Percentiles rank a stretch among this genome's conserved stretches.
These are phyloP conservation scores for Exophiala phaeomuriformis DNA, from an alignment of 2,329 filamentous ascomycete species.

Conservation along the genomic window DNA sequence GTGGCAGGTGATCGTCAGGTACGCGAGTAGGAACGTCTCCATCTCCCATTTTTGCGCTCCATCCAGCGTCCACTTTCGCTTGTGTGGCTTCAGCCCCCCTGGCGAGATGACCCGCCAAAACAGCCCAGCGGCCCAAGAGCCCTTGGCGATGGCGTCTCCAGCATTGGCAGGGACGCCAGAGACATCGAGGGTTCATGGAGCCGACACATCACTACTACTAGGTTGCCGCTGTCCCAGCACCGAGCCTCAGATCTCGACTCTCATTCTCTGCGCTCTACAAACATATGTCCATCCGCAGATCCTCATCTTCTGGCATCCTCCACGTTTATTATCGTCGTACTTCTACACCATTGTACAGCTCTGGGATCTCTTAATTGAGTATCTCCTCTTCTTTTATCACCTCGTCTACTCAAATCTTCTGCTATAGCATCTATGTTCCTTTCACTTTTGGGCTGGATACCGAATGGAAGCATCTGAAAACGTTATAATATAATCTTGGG, in stretches of 20 bases:
- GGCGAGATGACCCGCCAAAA: slow-evolving; percentile 6
- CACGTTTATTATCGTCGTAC: neutral
- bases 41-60: neutral
- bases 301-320: slow-evolving; percentile 2
- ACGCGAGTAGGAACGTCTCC: slow-evolving; percentile 9
- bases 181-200: neutral
- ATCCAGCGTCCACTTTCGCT: neutral
- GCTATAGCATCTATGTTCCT: neutral
- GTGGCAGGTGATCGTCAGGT: slow-evolving; percentile 18
- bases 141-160: slow-evolving; percentile 14
- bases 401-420: slow-evolving; percentile 1
- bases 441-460: slow-evolving; percentile 16
- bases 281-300: neutral
- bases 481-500: slow-evolving; percentile 10
- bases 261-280: neutral
- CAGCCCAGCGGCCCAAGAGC: slow-evolving; percentile 1
- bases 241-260: neutral
- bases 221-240: neutral
- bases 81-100: neutral
- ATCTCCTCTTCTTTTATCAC: slow-evolving; percentile 10
- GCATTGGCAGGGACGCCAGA: neutral
- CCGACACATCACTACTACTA: neutral
- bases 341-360: neutral
- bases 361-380: slow-evolving; percentile 27
- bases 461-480: slow-evolving; percentile 2